phyloP scores from a whole-genome alignment of 2,329 filamentous ascomycete genomes.

The Mycocentrospora acerina region DNA sequence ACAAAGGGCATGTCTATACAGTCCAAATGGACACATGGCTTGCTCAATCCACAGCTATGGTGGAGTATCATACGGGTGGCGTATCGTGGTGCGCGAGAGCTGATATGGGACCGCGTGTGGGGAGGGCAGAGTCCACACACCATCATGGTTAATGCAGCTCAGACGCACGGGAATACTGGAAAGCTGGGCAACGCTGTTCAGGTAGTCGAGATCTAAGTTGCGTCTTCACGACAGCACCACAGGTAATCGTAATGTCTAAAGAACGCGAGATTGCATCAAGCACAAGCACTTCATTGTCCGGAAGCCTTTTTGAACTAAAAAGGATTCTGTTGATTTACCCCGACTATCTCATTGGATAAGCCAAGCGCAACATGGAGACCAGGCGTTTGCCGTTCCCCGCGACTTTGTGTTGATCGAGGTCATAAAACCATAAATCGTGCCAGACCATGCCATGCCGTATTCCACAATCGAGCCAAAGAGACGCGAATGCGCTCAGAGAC shows the following conservation, averaged over 20 bases:
- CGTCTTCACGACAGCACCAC: conserved; percentile 17
- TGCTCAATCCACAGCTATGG: conserved; percentile 50
- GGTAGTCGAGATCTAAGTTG: conserved; percentile 38
- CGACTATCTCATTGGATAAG: conserved; percentile 32
- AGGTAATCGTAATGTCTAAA: conserved; percentile 30
- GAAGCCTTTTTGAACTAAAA: conserved; percentile 39
- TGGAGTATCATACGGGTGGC: conserved; percentile 53
- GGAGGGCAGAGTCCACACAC: conserved; percentile 53
- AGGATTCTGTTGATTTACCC: conserved; percentile 42
- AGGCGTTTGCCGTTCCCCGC: conserved; percentile 44
- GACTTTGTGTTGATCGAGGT: conserved; percentile 39
- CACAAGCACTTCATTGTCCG: conserved; percentile 36
- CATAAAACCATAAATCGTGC: conserved; percentile 40
- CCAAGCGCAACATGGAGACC: conserved; percentile 45
- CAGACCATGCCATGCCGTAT: conserved; percentile 35
- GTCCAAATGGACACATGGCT: conserved; percentile 39
- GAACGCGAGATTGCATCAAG: conserved; percentile 18
- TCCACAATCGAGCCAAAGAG: conserved; percentile 40
- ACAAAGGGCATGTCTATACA: conserved; percentile 60
- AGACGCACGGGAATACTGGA: conserved; percentile 53
- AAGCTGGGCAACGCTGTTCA: conserved; percentile 51
- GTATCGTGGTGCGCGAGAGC: conserved; percentile 54
- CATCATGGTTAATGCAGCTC: conserved; percentile 63
- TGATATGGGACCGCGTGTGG: conserved; percentile 64
- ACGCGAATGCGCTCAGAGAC: conserved; percentile 72